These are phyloP conservation scores for Microbotryum violaceum DNA, from an alignment of 1,284 basidiomycete genomes.

Conservation along the genomic window DNA sequence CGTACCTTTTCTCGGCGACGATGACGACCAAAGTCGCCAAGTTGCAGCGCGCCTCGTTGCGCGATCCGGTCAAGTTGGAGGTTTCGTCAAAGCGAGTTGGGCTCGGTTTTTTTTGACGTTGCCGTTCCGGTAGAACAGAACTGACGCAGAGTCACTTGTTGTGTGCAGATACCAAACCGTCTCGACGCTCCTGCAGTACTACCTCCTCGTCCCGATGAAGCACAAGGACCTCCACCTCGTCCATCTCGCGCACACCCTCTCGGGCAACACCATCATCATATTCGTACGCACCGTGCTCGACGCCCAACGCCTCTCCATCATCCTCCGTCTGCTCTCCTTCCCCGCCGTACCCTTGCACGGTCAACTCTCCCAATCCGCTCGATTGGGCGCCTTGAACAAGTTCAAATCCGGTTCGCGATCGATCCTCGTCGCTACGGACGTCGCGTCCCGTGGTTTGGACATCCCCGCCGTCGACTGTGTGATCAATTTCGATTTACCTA, in stretches of 20 bases:
- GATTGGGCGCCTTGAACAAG: slow-evolving; percentile 88
- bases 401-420: slow-evolving; percentile 92
- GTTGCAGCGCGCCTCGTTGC: slow-evolving; percentile 88
- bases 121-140: neutral
- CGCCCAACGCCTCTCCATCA: slow-evolving; percentile 79
- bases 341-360: slow-evolving; percentile 94
- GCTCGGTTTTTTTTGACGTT: neutral
- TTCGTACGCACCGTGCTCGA: slow-evolving; percentile 96
- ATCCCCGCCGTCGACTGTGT: slow-evolving; percentile 95
- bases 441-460: slow-evolving; percentile 93
- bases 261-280: slow-evolving; percentile 88
- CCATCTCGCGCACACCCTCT: slow-evolving; percentile 79
- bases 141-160: neutral
- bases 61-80: slow-evolving; percentile 90
- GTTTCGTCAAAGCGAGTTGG: slow-evolving; percentile 71
- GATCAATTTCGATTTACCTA: slow-evolving; percentile 97
- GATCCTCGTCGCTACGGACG: slow-evolving; percentile 91
- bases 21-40: slow-evolving; percentile 99
- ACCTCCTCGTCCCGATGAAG: slow-evolving; percentile 84
- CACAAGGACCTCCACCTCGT: slow-evolving; percentile 91
- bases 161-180: slow-evolving; percentile 83
- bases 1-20: slow-evolving; percentile 97
- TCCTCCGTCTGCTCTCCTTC: slow-evolving; percentile 85
- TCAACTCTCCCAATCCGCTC: slow-evolving; percentile 85
- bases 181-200: slow-evolving; percentile 89